Evolutionary conservation across 305 asterid genomes (phyloP).

Genomic region (Lippia alba): DNA sequence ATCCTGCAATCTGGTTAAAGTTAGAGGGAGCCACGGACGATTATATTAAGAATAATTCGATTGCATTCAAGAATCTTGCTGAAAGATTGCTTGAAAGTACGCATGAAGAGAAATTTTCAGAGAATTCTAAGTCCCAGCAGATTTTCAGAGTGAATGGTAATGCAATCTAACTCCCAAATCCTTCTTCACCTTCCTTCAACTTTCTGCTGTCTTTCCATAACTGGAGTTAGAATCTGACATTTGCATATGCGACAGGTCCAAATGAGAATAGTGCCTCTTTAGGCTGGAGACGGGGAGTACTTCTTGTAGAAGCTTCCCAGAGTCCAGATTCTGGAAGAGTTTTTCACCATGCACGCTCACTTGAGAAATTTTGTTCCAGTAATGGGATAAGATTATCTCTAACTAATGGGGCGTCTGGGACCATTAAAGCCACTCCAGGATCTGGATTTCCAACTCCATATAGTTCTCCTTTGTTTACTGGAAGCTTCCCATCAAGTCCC

Average conservation of each 20-base stretch:
- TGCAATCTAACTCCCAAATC: conserved; percentile 37
- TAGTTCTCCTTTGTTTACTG: conserved; percentile 95
- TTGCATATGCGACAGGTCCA: conserved; percentile 39
- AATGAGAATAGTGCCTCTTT: conserved; percentile 71
- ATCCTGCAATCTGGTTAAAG: conserved; percentile 88
- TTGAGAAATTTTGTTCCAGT: conserved; percentile 79
- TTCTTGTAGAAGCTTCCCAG: conserved; percentile 91
- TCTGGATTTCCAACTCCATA: conserved; percentile 78
- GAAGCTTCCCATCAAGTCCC: conserved; percentile 98
- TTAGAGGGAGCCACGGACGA: conserved; percentile 91
- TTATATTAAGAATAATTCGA: conserved; percentile 68
- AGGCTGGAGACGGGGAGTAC: conserved; percentile 95
- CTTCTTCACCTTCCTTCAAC: conserved; percentile 28
- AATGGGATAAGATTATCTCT: conserved; percentile 73
- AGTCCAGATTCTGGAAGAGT: conserved; percentile 98
- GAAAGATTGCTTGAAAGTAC: conserved; percentile 83
- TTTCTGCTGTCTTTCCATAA: conserved; percentile 33
- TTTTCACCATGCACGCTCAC: conserved; percentile 88
- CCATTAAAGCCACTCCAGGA: conserved; percentile 65
- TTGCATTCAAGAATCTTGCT: conserved; percentile 72
- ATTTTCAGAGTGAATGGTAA: conserved; percentile 60
- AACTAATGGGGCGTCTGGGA: conserved; percentile 62
- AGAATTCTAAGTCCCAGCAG: conserved; percentile 63
- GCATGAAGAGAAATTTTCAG: conserved; percentile 73
- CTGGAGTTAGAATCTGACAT: conserved; percentile 23